Conservation (phyloP, 1,284 basidiomycete species). For the Athelia psychrophila region DNA sequence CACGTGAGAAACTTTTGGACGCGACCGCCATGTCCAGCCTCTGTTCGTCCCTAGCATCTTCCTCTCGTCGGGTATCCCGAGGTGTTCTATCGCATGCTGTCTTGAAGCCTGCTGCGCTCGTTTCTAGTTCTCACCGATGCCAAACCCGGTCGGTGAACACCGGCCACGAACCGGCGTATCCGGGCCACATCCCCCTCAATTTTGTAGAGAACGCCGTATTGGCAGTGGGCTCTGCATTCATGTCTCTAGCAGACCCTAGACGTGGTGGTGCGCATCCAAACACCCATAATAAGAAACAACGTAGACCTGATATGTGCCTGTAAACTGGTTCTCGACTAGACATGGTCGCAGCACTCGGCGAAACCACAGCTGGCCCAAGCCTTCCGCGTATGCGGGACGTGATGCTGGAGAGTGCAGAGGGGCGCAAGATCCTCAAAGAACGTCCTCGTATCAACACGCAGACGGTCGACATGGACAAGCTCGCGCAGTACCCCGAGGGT, state of each 20-base stretch:
- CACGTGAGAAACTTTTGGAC: too few species aligned
- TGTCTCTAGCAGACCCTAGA: slow-evolving; percentile 80
- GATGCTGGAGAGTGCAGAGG: slow-evolving; percentile 82
- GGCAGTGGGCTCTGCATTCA: slow-evolving; percentile 82
- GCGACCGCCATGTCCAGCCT: too few species aligned
- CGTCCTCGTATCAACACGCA: slow-evolving; percentile 79
- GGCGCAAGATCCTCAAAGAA: slow-evolving; percentile 79
- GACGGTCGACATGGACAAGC: slow-evolving; percentile 73
- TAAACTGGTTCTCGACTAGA: slow-evolving; percentile 48
- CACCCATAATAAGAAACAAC: background rate
- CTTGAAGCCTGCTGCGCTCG: background rate
- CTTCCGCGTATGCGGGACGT: slow-evolving; percentile 77
- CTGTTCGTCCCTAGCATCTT: slow-evolving; percentile 20
- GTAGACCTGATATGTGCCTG: background rate
- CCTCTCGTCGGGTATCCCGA: slow-evolving; percentile 3
- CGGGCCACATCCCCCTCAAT: slow-evolving; percentile 82
- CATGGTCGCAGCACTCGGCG: slow-evolving; percentile 90
- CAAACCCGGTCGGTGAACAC: slow-evolving; percentile 29
- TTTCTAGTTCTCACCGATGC: background rate
- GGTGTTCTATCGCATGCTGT: background rate
- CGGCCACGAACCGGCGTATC: slow-evolving; percentile 44
- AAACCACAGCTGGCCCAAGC: slow-evolving; percentile 83
- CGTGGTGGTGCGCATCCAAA: slow-evolving; percentile 71
- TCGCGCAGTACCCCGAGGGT: slow-evolving; percentile 69
- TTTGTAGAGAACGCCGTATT: slow-evolving; percentile 83